Base-by-base conservation (phyloP, 2,329 filamentous ascomycete species). In the Aaosphaeria pasadenensis region DNA sequence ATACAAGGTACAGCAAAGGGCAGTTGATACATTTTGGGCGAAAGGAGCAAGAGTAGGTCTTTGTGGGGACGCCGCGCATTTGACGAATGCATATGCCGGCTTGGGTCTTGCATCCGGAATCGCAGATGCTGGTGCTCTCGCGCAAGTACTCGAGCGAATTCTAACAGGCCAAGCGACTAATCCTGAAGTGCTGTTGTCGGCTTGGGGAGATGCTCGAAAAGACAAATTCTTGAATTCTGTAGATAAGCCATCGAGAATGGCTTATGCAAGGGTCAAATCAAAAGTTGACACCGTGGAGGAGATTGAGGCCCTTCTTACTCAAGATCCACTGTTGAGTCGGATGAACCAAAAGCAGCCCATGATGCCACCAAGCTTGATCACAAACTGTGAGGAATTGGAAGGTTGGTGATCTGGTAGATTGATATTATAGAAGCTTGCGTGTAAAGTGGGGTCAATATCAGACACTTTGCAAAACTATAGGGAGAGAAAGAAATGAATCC, bases 1-100 rank as follows among this genome's bases (percentile, higher is more conserved):
- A 6, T 74, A 74, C 47, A 70, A 70, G 45, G 70, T 71, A 28
- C 71, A 74, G 50, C 71, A 74, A 52, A 55, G 69, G 0, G 69
- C 66, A 36, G 69, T 63, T 2, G 47, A 59, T 1, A 58, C 53
- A 5, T 60, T 73, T 30, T 63, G 56, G 42, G 55, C 56, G n/a
- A 29, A 39, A 9, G 43, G 43, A 11, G 66, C 64, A 0, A 56
- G 66, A 4, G 64, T 71, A 3, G 54, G 70, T 3, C 47, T 74
- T 2, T 57, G 65, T n/a, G 71, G 70, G 4, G 71, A 73, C 52
- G 70, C 71, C 5, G 71, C 71, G 7, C 71, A 74, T 46, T 62
- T 71, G 13, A 70, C 68, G 9, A 70, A 71, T 42, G 66, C 68
- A 6, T 71, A 71, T 43, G 67, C 65, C 1, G 68, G 67, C 3